Percentiles rank a stretch among this genome's conserved stretches.
These are phyloP conservation scores for Herpetomonas samuelpessoai DNA, from an alignment of 208 protist species.

Conservation along the genomic window DNA sequence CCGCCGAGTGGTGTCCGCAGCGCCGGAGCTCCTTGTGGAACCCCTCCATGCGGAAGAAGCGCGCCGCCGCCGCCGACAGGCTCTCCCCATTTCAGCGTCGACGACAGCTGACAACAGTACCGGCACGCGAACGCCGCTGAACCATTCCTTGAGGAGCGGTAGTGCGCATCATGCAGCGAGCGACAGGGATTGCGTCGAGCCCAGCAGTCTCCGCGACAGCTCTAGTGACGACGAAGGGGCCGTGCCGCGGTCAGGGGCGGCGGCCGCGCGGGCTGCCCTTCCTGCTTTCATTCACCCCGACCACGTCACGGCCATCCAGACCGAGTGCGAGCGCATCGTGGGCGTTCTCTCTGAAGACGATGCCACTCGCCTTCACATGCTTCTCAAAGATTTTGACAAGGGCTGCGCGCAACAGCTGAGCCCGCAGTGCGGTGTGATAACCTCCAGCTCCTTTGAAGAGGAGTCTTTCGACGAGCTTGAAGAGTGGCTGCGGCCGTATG, in stretches of 20 bases:
- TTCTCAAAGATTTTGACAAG: conserved; percentile 27
- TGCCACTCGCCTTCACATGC: conserved; percentile 35
- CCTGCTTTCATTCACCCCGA: conserved; percentile 49
- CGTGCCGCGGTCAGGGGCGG: background rate
- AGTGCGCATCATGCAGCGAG: background rate
- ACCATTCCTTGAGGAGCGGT: background rate
- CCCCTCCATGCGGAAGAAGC: background rate
- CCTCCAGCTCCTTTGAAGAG: conserved; percentile 24
- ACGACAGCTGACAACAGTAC: background rate
- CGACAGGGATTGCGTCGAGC: background rate
- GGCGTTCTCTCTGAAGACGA: conserved; percentile 45
- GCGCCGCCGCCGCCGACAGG: background rate
- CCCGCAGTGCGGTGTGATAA: conserved; percentile 30
- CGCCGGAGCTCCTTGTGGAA: conserved; percentile 41
- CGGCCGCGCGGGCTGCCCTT: background rate
- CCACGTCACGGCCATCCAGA: conserved; percentile 43
- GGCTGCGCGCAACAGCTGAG: conserved; percentile 29
- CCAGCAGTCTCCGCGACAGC: background rate
- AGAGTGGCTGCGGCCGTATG: conserved; percentile 67
- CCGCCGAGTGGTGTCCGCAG: conserved; percentile 44
- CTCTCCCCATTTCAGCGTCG: background rate
- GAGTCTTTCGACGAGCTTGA: conserved; percentile 26
- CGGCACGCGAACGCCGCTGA: background rate
- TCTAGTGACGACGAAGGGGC: background rate
- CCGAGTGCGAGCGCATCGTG: conserved; percentile 78